A percentile compares a stretch with the other conserved stretches of the same genome.
phyloP scores from a whole-genome alignment of 805 yeast genomes.

The Brettanomyces bruxellensis region DNA sequence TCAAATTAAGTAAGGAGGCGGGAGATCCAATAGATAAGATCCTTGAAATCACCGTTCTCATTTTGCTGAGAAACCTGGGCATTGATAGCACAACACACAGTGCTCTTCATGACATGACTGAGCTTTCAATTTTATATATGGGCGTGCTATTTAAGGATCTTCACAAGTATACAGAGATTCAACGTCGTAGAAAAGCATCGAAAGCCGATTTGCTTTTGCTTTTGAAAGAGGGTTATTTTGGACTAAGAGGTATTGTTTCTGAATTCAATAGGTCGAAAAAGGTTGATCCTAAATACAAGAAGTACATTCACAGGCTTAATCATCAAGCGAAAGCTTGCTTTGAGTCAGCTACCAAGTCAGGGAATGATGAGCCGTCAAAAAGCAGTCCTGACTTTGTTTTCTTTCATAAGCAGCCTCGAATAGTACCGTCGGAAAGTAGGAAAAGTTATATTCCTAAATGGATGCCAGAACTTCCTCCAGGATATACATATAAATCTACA shows the following conservation, averaged over 20 bases:
- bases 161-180: slow-evolving; percentile 45
- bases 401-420: slow-evolving; percentile 24
- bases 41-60: slow-evolving; percentile 26
- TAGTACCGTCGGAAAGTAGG: slow-evolving; percentile 41
- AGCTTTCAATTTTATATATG: slow-evolving; percentile 27
- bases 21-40: slow-evolving; percentile 23
- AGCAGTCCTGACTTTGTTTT: slow-evolving; percentile 2
- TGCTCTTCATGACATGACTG: slow-evolving; percentile 31
- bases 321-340: slow-evolving; percentile 9
- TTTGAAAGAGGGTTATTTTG: slow-evolving; percentile 33
- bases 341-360: neutral
- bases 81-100: slow-evolving; percentile 19
- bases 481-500: slow-evolving; percentile 79
- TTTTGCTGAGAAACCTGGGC: slow-evolving; percentile 26
- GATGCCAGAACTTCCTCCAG: slow-evolving; percentile 89
- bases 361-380: neutral
- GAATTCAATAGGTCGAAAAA: slow-evolving; percentile 24
- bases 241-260: slow-evolving; percentile 29
- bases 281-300: slow-evolving; percentile 4
- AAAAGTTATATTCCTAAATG: slow-evolving; percentile 41
- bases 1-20: slow-evolving; percentile 2
- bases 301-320: slow-evolving; percentile 4
- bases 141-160: slow-evolving; percentile 31
- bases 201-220: slow-evolving; percentile 41
- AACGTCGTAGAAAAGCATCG: slow-evolving; percentile 50